A percentile compares a stretch with the other conserved stretches of the same genome.
Conservation (phyloP, 2,329 filamentous ascomycete genomes). For the Colletotrichum liriopes region DNA sequence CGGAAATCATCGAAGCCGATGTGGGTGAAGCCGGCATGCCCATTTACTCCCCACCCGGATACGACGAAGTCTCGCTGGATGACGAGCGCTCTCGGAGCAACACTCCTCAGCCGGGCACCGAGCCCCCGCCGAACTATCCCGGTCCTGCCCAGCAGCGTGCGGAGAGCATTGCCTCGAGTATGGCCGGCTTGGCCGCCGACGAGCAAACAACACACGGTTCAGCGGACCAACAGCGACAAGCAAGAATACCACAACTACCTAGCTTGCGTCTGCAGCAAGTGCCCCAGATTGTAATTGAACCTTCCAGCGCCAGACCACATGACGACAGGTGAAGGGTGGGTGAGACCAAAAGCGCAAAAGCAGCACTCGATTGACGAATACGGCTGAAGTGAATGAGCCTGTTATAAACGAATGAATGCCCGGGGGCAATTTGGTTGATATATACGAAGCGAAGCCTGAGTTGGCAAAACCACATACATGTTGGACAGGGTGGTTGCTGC, state of each 20-base stretch:
- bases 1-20: conserved; percentile 68
- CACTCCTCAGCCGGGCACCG: conserved; percentile 57
- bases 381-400: conserved; percentile 31
- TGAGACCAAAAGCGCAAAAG: not conserved
- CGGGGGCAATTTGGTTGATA: conserved; percentile 28
- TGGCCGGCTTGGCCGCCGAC: conserved; percentile 37
- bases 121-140: conserved; percentile 68
- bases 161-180: conserved; percentile 44
- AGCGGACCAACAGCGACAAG: conserved; percentile 42
- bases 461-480: conserved; percentile 22
- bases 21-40: conserved; percentile 64
- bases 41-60: conserved; percentile 64
- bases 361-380: conserved; percentile 21
- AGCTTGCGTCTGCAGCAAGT: conserved; percentile 65
- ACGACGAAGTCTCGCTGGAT: conserved; percentile 65
- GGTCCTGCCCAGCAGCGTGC: conserved; percentile 52
- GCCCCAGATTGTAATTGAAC: conserved; percentile 73
- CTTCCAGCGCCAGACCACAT: conserved; percentile 55
- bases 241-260: conserved; percentile 65
- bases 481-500: conserved; percentile 15
- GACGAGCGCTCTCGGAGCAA: conserved; percentile 57
- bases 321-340: conserved; percentile 38
- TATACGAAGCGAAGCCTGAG: conserved; percentile 18
- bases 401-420: conserved; percentile 7
- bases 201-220: conserved; percentile 45